These are phyloP conservation scores for Cordyceps sp. DNA, from an alignment of 2,329 filamentous ascomycete genomes.

Conservation along the genomic window DNA sequence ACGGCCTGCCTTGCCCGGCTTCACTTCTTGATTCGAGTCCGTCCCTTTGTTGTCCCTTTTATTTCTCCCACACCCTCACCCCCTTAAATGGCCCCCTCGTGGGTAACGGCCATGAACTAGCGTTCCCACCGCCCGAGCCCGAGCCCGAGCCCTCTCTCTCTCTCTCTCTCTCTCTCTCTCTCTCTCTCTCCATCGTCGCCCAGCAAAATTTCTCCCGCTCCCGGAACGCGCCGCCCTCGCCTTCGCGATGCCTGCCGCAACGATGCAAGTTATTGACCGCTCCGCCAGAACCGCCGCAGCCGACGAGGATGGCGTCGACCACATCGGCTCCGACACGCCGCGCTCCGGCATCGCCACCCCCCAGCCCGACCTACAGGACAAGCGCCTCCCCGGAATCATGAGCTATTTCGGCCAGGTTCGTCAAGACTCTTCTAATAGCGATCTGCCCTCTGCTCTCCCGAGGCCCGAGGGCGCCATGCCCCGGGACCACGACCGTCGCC, in stretches of 20 bases:
- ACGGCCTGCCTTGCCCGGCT: background rate
- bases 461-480: conserved; percentile 16
- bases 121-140: conserved; percentile 15
- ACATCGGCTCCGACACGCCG: conserved; percentile 72
- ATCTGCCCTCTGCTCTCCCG: conserved; percentile 18
- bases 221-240: background rate
- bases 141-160: background rate
- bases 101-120: conserved; percentile 24
- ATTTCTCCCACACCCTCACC: conserved; percentile 4
- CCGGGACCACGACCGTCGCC: conserved; percentile 8
- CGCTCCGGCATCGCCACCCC: conserved; percentile 86
- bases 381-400: conserved; percentile 88
- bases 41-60: background rate
- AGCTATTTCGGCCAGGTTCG: conserved; percentile 99
- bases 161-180: background rate
- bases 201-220: conserved; percentile 6
- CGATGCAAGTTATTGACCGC: conserved; percentile 34
- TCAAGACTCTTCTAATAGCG: conserved; percentile 53
- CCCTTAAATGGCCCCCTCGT: conserved; percentile 11
- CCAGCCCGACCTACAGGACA: conserved; percentile 84
- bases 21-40: background rate
- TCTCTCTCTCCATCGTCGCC: background rate
- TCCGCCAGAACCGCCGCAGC: conserved; percentile 34
- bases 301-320: conserved; percentile 58
- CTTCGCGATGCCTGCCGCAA: conserved; percentile 10